Conservation (phyloP, 1,284 basidiomycete species). For the Puccinia polysora region DNA sequence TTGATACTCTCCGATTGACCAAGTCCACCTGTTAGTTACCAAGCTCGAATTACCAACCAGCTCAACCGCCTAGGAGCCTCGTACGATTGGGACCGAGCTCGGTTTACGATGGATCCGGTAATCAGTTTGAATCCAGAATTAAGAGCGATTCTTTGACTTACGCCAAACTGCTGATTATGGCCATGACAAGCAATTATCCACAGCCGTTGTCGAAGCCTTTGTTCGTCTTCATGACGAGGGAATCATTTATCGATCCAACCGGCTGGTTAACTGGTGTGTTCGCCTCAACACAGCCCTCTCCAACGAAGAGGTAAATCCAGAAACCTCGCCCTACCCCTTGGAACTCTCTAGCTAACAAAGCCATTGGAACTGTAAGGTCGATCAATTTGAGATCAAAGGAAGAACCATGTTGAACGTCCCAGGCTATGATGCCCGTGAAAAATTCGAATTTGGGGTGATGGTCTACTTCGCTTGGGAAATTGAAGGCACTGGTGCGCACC, state of each 20-base stretch:
- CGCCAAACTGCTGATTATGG: background rate
- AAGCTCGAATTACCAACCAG: conserved; percentile 83
- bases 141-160: conserved; percentile 31
- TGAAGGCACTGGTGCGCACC: conserved; percentile 66
- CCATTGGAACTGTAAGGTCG: conserved; percentile 62
- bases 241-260: conserved; percentile 89
- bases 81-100: conserved; percentile 87
- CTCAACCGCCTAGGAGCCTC: conserved; percentile 84
- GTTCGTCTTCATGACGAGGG: conserved; percentile 88
- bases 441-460: conserved; percentile 95
- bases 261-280: conserved; percentile 98
- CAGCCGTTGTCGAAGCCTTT: conserved; percentile 87
- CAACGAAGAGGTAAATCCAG: conserved; percentile 71
- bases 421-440: conserved; percentile 88
- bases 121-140: conserved; percentile 46
- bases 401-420: conserved; percentile 84
- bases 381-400: conserved; percentile 85
- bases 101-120: conserved; percentile 93
- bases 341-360: too few species aligned
- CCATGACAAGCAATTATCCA: conserved; percentile 63
- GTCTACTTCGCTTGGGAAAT: conserved; percentile 91
- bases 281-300: conserved; percentile 92
- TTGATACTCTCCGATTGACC: background rate
- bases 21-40: conserved; percentile 62
- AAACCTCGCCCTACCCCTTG: background rate